These are phyloP conservation scores for Epichloe typhina DNA, from an alignment of 2,329 filamentous ascomycete species.

Conservation along the genomic window DNA sequence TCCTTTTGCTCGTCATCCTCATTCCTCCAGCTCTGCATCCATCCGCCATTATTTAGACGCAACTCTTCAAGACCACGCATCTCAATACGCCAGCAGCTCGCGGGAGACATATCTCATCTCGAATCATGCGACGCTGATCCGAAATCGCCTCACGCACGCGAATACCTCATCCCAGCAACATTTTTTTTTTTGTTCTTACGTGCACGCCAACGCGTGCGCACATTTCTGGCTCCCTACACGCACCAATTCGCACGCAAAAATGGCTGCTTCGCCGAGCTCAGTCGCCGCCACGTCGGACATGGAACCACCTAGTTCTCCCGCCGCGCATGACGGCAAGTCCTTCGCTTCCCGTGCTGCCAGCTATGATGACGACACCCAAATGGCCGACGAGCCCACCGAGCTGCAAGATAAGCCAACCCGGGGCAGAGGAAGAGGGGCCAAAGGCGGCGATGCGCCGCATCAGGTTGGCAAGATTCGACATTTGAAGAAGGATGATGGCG, in stretches of 20 bases:
- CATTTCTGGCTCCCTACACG: not conserved
- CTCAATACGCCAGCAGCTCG: not conserved
- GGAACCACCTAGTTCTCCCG: slow-evolving; percentile 34
- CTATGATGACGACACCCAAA: slow-evolving; percentile 34
- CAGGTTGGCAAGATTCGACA: slow-evolving; percentile 62
- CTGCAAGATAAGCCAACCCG: slow-evolving; percentile 26
- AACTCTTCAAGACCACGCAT: not conserved
- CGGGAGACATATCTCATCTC: not conserved
- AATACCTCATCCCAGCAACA: not conserved
- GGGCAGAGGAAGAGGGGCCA: slow-evolving; percentile 21
- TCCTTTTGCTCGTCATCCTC: not conserved
- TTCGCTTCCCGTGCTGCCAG: slow-evolving; percentile 31
- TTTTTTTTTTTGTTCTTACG: not conserved
- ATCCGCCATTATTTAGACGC: no score
- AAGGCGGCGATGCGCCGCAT: slow-evolving; percentile 21
- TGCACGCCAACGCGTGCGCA: not conserved
- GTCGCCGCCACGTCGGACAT: slow-evolving; percentile 30
- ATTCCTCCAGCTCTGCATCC: not conserved
- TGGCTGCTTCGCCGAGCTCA: slow-evolving; percentile 29
- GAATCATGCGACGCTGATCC: slow-evolving; percentile 10
- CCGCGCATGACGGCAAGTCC: slow-evolving; percentile 28
- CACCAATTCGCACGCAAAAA: slow-evolving; percentile 10
- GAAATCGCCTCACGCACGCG: slow-evolving; percentile 3
- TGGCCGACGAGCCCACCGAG: slow-evolving; percentile 30
- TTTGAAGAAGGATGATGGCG: slow-evolving; percentile 79